Percentiles rank a stretch among this genome's conserved stretches.
phyloP scores from a whole-genome alignment of 1,284 basidiomycete species.

The Mycena citricolor region DNA sequence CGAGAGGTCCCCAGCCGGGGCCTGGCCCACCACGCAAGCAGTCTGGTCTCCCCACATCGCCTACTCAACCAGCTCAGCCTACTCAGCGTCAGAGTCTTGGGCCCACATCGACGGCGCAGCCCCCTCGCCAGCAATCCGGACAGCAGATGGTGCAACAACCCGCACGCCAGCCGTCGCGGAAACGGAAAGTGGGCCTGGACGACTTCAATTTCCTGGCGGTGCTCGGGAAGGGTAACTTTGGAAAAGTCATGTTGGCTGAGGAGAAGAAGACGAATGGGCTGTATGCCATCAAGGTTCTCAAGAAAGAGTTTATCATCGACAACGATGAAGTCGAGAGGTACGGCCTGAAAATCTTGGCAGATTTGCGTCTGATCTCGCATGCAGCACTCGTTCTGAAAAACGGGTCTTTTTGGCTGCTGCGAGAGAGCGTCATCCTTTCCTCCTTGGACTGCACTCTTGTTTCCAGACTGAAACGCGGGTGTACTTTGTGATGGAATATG shows the following conservation, averaged over 20 bases:
- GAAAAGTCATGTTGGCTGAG: constrained; percentile 99
- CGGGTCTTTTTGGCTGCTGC: constrained; percentile 97
- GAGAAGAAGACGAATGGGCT: constrained; percentile 89
- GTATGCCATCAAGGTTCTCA: constrained; percentile 98
- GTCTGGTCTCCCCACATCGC: constrained; percentile 18
- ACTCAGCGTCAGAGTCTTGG: constrained; percentile 10
- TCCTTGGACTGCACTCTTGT: constrained; percentile 96
- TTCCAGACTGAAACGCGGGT: constrained; percentile 99
- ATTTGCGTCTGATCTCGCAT: too few relatives aligned
- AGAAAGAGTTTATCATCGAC: constrained; percentile 99
- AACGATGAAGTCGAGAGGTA: constrained; percentile 99
- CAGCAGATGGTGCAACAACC: constrained; percentile 36
- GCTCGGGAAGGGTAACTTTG: constrained; percentile 98
- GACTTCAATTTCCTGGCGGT: constrained; percentile 99
- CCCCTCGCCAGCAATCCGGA: constrained; percentile 28
- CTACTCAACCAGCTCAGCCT: constrained; percentile 5
- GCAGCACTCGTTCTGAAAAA: constrained; percentile 97
- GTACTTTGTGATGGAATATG: constrained; percentile 93
- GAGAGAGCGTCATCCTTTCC: constrained; percentile 95
- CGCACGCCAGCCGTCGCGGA: constrained; percentile 43
- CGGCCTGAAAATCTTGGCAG: too few relatives aligned
- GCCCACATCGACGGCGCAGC: constrained; percentile 18
- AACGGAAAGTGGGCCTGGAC: constrained; percentile 92
- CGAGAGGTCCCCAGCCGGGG: constrained; percentile 19
- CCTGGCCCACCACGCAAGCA: constrained; percentile 14